These are phyloP conservation scores for Linderniella brevidens DNA, from an alignment of 257 asterid species.

Conservation along the genomic window DNA sequence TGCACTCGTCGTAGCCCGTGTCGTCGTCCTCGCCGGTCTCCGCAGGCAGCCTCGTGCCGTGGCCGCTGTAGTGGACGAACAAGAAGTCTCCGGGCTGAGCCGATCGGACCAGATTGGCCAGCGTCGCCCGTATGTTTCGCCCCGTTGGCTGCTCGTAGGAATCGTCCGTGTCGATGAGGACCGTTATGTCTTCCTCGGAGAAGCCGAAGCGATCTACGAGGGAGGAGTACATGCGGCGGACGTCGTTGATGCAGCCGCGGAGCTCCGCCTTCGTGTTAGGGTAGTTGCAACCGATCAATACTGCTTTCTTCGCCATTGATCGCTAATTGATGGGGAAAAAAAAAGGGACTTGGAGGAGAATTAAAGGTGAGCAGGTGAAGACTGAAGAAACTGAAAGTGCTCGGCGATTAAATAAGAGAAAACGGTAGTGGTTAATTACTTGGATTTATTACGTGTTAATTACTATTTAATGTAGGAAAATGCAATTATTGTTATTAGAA, in stretches of 20 bases:
- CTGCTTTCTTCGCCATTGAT: slow-evolving; percentile 66
- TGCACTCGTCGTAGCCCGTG: slow-evolving; percentile 91
- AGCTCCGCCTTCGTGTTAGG: slow-evolving; percentile 87
- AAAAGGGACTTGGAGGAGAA: too few species aligned
- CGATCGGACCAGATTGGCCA: slow-evolving; percentile 44
- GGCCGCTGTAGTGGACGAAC: slow-evolving; percentile 94
- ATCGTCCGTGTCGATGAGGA: slow-evolving; percentile 66
- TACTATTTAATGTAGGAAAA: too few species aligned
- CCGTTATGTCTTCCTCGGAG: slow-evolving; percentile 56
- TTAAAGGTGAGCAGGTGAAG: too few species aligned
- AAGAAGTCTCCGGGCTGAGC: slow-evolving; percentile 53
- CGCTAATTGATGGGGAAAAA: too few species aligned
- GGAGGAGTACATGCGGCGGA: slow-evolving; percentile 52
- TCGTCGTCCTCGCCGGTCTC: slow-evolving; percentile 97
- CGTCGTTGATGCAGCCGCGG: slow-evolving; percentile 90
- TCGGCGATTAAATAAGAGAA: too few species aligned
- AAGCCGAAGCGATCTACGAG: slow-evolving; percentile 64
- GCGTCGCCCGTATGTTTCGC: slow-evolving; percentile 61
- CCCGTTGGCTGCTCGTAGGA: slow-evolving; percentile 79
- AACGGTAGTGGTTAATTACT: too few species aligned
- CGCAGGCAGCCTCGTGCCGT: slow-evolving; percentile 94
- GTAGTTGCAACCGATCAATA: slow-evolving; percentile 81
- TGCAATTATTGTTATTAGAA: too few species aligned
- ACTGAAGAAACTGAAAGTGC: too few species aligned
- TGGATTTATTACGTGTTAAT: too few species aligned